Conservation (phyloP, 1,284 basidiomycete genomes). For the Inonotus obliquus region DNA sequence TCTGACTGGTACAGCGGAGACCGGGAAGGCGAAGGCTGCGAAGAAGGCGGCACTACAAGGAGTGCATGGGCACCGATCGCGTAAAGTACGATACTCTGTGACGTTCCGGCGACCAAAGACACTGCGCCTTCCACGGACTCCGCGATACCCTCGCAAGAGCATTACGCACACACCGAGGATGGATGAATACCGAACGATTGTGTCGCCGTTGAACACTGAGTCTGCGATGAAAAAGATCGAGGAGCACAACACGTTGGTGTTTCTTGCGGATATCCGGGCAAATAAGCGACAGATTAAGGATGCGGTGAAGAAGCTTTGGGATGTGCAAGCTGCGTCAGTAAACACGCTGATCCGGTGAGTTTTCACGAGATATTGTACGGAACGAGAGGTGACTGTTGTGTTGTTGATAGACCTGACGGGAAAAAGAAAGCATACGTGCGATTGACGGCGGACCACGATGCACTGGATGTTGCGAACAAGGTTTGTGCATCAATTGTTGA, state of each 20-base stretch:
- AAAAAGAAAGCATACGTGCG: constrained; percentile 99
- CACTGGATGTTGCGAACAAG: constrained; percentile 98
- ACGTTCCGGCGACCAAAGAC: constrained; percentile 98
- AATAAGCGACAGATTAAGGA: constrained; percentile 99
- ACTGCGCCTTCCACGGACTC: constrained; percentile 77
- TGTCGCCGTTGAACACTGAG: constrained; percentile 84
- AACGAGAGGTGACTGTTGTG: neutral
- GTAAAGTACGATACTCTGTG: constrained; percentile 85
- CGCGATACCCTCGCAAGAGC: constrained; percentile 93
- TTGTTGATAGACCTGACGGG: constrained; percentile 79
- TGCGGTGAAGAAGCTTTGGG: constrained; percentile 98
- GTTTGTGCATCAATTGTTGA: constrained; percentile 40
- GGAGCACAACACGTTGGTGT: constrained; percentile 98
- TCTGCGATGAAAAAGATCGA: constrained; percentile 98
- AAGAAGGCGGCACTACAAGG: constrained; percentile 98
- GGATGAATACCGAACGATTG: constrained; percentile 95
- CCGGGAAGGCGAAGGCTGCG: constrained; percentile 85
- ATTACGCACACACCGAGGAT: constrained; percentile 93
- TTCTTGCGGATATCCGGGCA: constrained; percentile 90
- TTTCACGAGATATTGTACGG: neutral
- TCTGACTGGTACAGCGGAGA: constrained; percentile 40
- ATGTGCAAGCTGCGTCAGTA: constrained; percentile 92
- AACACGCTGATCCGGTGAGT: constrained; percentile 94
- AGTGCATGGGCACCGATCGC: constrained; percentile 64
- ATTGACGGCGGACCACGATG: constrained; percentile 93